These are phyloP conservation scores for Barbatosphaeria neglecta DNA, from an alignment of 495 filamentous ascomycete genomes.

Conservation along the genomic window DNA sequence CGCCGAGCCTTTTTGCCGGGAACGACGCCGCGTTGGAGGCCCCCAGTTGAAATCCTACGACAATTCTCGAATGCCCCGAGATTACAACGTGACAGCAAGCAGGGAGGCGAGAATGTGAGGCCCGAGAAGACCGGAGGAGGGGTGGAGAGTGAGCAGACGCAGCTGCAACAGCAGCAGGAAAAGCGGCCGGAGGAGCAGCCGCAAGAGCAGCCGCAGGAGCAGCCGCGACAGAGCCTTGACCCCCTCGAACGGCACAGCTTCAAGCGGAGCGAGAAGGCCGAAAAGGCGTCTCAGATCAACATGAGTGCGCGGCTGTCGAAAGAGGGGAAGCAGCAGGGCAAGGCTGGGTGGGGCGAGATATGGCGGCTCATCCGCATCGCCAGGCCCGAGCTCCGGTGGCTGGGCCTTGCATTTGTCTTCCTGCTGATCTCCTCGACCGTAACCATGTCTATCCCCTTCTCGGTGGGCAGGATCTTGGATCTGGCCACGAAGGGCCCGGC, in stretches of 20 bases:
- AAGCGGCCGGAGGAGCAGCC: constrained; percentile 4
- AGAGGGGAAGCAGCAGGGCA: constrained; percentile 53
- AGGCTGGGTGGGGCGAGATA: constrained; percentile 63
- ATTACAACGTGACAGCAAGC: constrained; percentile 1
- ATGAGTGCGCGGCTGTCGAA: constrained; percentile 76
- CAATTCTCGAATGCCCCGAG: constrained; percentile 16
- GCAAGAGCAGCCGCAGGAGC: constrained; percentile 2
- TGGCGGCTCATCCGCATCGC: constrained; percentile 86
- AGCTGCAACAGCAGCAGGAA: not conserved
- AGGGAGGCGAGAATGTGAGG: constrained; percentile 5
- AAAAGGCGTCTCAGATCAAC: constrained; percentile 81
- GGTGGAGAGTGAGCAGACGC: not conserved
- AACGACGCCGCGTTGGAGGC: constrained; percentile 6
- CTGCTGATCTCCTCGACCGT: constrained; percentile 79
- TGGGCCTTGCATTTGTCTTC: constrained; percentile 70
- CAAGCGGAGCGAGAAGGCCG: constrained; percentile 54
- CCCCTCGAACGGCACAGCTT: constrained; percentile 20
- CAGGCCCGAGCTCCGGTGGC: constrained; percentile 64
- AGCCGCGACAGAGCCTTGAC: constrained; percentile 7
- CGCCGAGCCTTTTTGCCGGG: not conserved
- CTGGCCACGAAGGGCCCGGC: constrained; percentile 28
- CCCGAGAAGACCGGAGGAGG: not conserved
- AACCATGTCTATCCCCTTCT: constrained; percentile 91
- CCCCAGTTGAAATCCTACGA: constrained; percentile 13
- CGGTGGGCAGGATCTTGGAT: constrained; percentile 90